Evolutionary conservation across 2,329 filamentous ascomycete species (phyloP).

Genomic region (Capronia epimyces): DNA sequence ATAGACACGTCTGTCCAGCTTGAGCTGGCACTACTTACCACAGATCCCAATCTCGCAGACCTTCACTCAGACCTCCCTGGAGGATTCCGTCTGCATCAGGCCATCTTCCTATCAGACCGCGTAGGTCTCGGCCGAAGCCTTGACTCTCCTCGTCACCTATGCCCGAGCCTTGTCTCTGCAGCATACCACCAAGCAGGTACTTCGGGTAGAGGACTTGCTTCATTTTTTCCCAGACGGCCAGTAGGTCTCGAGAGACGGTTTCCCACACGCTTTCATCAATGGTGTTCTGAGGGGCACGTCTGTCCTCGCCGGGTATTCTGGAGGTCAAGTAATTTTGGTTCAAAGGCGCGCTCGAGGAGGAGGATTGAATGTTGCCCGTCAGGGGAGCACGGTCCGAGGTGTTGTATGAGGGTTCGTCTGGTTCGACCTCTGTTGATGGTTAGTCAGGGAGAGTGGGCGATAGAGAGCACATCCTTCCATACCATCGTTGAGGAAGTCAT

Average conservation of each 20-base stretch:
- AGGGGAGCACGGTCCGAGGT: slow-evolving; percentile 71
- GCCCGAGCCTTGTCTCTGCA: slow-evolving; percentile 53
- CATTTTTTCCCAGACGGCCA: slow-evolving; percentile 97
- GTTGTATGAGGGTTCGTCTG: slow-evolving; percentile 78
- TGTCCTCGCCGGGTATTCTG: slow-evolving; percentile 86
- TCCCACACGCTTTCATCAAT: slow-evolving; percentile 98
- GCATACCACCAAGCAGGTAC: slow-evolving; percentile 71
- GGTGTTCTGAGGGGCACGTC: slow-evolving; percentile 80
- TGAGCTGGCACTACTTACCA: slow-evolving; percentile 54
- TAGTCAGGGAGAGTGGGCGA: slow-evolving; percentile 64
- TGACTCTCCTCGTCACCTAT: slow-evolving; percentile 53
- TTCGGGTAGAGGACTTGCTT: slow-evolving; percentile 93
- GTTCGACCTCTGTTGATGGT: slow-evolving; percentile 72
- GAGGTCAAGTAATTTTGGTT: slow-evolving; percentile 82
- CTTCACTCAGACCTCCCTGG: slow-evolving; percentile 74
- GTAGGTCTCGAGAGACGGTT: slow-evolving; percentile 83
- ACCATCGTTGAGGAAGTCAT: slow-evolving; percentile 39
- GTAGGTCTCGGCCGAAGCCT: slow-evolving; percentile 45
- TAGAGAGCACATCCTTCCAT: slow-evolving; percentile 34
- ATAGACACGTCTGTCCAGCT: not conserved
- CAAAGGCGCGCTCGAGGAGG: slow-evolving; percentile 49
- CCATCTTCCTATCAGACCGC: slow-evolving; percentile 58
- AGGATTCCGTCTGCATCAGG: slow-evolving; percentile 62
- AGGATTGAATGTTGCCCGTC: slow-evolving; percentile 73
- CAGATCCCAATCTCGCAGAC: slow-evolving; percentile 91